Conservation (phyloP, 331 rosid genomes). For the Dryas integrifolia region DNA sequence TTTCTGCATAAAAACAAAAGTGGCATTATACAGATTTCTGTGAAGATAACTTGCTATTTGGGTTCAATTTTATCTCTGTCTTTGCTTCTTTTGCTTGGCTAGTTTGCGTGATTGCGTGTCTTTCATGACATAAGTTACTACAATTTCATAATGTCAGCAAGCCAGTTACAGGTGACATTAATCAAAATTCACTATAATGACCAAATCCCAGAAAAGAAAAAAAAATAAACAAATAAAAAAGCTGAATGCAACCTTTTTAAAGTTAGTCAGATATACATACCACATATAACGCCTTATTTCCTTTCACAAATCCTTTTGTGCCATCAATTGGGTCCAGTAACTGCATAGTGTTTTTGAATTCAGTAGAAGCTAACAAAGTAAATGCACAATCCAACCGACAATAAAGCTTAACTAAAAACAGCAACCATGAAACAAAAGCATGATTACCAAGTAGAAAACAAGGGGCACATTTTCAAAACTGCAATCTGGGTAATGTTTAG, state of each 20-base stretch:
- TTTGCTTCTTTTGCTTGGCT: background rate
- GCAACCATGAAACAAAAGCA: background rate
- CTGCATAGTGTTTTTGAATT: conserved; percentile 44
- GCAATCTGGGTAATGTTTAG: background rate
- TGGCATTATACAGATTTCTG: background rate
- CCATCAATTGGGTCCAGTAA: conserved; percentile 93
- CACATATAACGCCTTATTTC: conserved; percentile 61
- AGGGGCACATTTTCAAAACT: conserved; percentile 6
- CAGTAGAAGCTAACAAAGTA: conserved; percentile 10
- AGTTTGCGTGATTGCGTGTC: background rate
- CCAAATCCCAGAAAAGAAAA: background rate
- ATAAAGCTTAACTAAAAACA: conserved; percentile 16
- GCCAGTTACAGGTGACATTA: background rate
- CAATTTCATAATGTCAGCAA: background rate
- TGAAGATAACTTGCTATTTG: background rate
- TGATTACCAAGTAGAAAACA: conserved; percentile 4
- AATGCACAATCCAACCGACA: background rate
- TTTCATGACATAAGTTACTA: background rate
- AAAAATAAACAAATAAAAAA: background rate
- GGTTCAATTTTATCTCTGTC: background rate
- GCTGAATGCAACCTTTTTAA: background rate
- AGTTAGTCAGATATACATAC: conserved; percentile 51
- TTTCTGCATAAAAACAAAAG: background rate
- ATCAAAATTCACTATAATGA: background rate
- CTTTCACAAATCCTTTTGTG: conserved; percentile 70